Conservation (phyloP, 2,329 filamentous ascomycete genomes). For the Fusarium cyanostomum region DNA sequence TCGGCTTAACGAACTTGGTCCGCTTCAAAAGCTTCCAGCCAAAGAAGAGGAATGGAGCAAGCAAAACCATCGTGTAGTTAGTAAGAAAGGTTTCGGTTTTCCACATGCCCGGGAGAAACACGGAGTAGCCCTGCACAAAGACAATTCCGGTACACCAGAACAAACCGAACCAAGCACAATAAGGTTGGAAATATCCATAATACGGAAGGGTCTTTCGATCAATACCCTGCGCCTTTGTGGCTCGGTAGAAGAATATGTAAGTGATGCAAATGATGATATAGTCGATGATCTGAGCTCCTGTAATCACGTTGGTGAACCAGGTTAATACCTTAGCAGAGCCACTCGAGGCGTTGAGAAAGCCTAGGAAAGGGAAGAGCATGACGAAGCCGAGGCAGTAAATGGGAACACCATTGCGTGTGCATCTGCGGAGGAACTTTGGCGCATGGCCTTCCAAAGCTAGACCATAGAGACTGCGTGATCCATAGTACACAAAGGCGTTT, state of each 20-base stretch:
- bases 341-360: constrained; percentile 38
- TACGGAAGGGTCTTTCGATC: constrained; percentile 64
- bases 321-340: constrained; percentile 49
- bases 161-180: constrained; percentile 55
- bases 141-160: constrained; percentile 38
- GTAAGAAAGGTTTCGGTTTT: constrained; percentile 49
- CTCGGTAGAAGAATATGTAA: constrained; percentile 59
- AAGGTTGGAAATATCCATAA: constrained; percentile 65
- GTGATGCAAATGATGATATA: constrained; percentile 62
- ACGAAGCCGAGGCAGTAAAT: background rate
- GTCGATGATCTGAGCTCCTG: constrained; percentile 65
- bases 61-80: constrained; percentile 60
- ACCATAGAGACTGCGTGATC: background rate
- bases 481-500: background rate
- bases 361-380: background rate
- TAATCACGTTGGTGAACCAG: constrained; percentile 64
- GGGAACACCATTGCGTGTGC: background rate
- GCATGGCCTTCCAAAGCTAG: background rate
- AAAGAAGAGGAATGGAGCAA: background rate
- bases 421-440: background rate
- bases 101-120: background rate
- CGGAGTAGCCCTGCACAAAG: background rate
- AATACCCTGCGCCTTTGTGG: constrained; percentile 60
- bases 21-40: constrained; percentile 16
- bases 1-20: constrained; percentile 4